phyloP scores from a whole-genome alignment of 148 eudicot genomes.

The Chenopodium formosanum region DNA sequence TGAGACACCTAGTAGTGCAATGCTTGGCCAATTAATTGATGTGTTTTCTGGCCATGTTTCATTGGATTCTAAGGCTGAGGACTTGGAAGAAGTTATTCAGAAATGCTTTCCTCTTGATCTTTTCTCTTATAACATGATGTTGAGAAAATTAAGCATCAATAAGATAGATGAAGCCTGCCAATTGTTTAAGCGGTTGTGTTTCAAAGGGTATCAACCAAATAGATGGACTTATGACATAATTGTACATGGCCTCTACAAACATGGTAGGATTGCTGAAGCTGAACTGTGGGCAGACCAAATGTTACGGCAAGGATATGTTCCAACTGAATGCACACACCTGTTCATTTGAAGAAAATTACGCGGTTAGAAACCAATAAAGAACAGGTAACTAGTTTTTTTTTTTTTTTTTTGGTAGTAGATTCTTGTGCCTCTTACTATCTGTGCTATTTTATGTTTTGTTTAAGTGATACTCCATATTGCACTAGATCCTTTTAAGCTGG shows the following conservation, averaged over 20 bases:
- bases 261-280: slow-evolving; percentile 58
- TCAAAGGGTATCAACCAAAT: slow-evolving; percentile 66
- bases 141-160: slow-evolving; percentile 47
- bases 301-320: slow-evolving; percentile 51
- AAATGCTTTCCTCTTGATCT: slow-evolving; percentile 57
- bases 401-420: background rate
- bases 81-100: slow-evolving; percentile 48
- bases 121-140: slow-evolving; percentile 61
- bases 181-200: slow-evolving; percentile 41
- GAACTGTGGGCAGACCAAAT: slow-evolving; percentile 51
- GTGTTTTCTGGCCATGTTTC: slow-evolving; percentile 42
- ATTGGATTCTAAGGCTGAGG: slow-evolving; percentile 29
- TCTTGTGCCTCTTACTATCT: background rate
- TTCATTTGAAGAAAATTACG: slow-evolving; percentile 7
- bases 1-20: slow-evolving; percentile 37
- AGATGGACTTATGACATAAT: slow-evolving; percentile 63
- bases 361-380: slow-evolving; percentile 2
- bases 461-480: background rate
- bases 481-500: background rate
- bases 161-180: slow-evolving; percentile 52
- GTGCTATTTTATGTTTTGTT: background rate
- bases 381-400: slow-evolving; percentile 20
- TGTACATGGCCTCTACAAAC: slow-evolving; percentile 48
- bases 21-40: slow-evolving; percentile 52
- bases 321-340: slow-evolving; percentile 17